These are phyloP conservation scores for Echinochloa phyllopogon DNA, from an alignment of 176 grass and related monocot species.

Conservation along the genomic window DNA sequence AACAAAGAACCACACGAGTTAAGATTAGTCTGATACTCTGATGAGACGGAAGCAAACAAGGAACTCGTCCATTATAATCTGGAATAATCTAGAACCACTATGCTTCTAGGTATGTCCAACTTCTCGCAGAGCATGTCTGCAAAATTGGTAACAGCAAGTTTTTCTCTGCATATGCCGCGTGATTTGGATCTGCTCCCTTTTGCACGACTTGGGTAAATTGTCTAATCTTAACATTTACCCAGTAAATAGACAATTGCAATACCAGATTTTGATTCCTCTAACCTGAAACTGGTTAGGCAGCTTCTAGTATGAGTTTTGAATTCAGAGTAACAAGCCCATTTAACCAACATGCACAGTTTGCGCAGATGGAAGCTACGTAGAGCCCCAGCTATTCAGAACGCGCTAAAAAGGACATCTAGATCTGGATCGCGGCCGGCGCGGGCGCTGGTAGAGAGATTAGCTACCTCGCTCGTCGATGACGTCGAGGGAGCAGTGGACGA, in stretches of 20 bases:
- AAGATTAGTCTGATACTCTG: background rate
- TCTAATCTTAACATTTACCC: background rate
- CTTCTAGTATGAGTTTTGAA: background rate
- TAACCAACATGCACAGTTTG: background rate
- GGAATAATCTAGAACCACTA: background rate
- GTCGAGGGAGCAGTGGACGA: conserved; percentile 94
- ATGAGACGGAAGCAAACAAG: background rate
- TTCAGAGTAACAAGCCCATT: background rate
- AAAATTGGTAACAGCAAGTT: background rate
- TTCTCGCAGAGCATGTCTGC: background rate
- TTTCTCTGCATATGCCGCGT: background rate
- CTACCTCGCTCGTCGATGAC: conserved; percentile 92
- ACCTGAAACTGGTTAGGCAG: background rate
- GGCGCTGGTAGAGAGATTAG: background rate
- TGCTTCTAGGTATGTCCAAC: background rate
- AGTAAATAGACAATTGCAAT: background rate
- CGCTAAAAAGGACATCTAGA: conserved; percentile 20
- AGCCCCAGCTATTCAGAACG: background rate
- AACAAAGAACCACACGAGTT: background rate
- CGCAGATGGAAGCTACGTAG: background rate
- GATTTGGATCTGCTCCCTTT: background rate
- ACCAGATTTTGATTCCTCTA: background rate
- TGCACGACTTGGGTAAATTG: background rate
- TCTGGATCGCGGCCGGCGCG: conserved; percentile 12
- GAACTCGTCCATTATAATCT: background rate